Conservation (phyloP, 2,329 filamentous ascomycete species). For the Tympanopsis confertula region DNA sequence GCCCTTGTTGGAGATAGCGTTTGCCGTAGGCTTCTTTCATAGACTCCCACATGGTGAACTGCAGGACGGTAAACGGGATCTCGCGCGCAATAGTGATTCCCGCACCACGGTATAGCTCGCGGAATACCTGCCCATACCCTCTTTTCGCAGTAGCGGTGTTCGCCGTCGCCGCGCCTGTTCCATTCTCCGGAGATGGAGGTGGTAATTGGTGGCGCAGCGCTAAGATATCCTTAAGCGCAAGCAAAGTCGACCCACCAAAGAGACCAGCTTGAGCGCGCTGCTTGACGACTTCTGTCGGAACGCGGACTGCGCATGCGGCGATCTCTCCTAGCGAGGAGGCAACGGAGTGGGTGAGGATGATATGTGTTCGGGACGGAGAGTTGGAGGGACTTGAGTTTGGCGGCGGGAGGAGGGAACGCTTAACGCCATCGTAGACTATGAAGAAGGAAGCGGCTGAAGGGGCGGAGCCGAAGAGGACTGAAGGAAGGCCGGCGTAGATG, state of each 20-base stretch:
- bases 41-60: constrained; percentile 93
- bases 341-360: constrained; percentile 58
- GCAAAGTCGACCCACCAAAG: constrained; percentile 57
- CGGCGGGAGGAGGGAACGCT: constrained; percentile 31
- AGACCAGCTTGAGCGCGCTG: constrained; percentile 85
- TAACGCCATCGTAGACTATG: constrained; percentile 77
- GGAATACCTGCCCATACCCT: constrained; percentile 47
- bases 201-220: constrained; percentile 30
- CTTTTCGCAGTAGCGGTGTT: background rate
- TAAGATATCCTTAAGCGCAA: constrained; percentile 62
- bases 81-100: constrained; percentile 87
- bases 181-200: too few relatives aligned
- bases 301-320: constrained; percentile 80
- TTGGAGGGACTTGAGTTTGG: constrained; percentile 11
- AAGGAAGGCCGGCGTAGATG: constrained; percentile 86
- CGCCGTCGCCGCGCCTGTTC: too few relatives aligned
- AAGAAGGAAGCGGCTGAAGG: constrained; percentile 96
- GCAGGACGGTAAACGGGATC: constrained; percentile 92
- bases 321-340: constrained; percentile 81
- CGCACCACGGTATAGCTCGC: constrained; percentile 85
- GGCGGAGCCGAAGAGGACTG: constrained; percentile 78
- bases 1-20: constrained; percentile 16
- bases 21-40: constrained; percentile 63
- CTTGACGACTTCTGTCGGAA: constrained; percentile 95
- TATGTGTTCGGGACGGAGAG: constrained; percentile 15